Evolutionary conservation across 2,329 filamentous ascomycete species (phyloP).

Genomic region (Trichoderma sp.): DNA sequence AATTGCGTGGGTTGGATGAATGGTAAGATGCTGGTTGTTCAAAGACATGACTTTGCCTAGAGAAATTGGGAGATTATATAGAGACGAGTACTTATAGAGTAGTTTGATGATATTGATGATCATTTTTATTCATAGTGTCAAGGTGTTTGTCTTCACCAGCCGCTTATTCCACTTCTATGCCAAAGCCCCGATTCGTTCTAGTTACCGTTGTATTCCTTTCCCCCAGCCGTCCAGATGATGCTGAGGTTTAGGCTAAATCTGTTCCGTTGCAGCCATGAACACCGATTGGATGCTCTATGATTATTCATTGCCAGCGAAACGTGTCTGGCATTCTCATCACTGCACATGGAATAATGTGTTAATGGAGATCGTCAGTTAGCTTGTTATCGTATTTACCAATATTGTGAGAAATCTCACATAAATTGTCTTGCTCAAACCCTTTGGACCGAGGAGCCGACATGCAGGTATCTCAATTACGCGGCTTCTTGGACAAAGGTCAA

Average conservation of each 20-base stretch:
- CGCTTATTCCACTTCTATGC: too few species aligned
- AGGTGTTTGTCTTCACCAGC: not conserved
- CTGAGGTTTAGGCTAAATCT: conserved; percentile 7
- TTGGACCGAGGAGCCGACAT: not conserved
- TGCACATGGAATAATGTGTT: not conserved
- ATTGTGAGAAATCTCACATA: too few species aligned
- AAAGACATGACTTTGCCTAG: not conserved
- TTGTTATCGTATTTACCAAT: too few species aligned
- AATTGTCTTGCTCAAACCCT: not conserved
- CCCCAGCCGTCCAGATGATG: not conserved
- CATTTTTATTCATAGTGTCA: too few species aligned
- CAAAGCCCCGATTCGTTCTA: not conserved
- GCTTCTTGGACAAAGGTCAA: not conserved
- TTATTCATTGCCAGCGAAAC: not conserved
- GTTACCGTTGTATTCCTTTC: conserved; percentile 9
- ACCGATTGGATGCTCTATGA: not conserved
- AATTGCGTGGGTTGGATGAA: not conserved
- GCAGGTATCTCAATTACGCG: not conserved
- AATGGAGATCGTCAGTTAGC: not conserved
- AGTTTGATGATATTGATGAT: not conserved
- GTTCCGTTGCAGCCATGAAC: not conserved
- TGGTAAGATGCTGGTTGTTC: not conserved
- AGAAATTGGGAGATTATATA: not conserved
- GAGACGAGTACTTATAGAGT: not conserved
- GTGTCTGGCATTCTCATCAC: not conserved